These are phyloP conservation scores for Pseudogymnoascus sp. DNA, from an alignment of 2,329 filamentous ascomycete genomes.

Conservation along the genomic window DNA sequence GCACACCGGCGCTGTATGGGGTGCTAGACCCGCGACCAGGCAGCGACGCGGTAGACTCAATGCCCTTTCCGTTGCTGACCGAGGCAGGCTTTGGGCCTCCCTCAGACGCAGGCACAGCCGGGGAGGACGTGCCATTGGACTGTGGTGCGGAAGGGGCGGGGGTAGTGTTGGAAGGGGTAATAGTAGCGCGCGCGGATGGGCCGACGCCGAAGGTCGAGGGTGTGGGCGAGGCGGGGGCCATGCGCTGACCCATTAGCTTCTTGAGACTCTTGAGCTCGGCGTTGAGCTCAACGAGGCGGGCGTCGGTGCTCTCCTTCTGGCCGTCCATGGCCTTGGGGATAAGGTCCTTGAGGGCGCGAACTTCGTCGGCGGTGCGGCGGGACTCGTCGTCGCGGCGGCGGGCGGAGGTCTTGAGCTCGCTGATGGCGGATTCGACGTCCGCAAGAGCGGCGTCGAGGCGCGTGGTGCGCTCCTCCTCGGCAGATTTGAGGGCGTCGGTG, in stretches of 20 bases:
- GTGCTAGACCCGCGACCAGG: conserved; percentile 31
- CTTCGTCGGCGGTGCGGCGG: conserved; percentile 76
- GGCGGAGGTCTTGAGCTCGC: conserved; percentile 72
- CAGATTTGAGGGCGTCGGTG: conserved; percentile 76
- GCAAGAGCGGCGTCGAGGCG: conserved; percentile 71
- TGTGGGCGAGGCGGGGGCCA: conserved; percentile 36
- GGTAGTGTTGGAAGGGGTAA: conserved; percentile 8
- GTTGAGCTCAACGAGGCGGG: conserved; percentile 73
- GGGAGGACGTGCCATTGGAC: conserved; percentile 16
- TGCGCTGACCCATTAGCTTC: conserved; percentile 63
- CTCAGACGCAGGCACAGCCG: conserved; percentile 13
- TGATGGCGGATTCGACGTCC: conserved; percentile 77
- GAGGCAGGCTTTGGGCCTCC: conserved; percentile 24
- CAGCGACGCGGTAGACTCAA: conserved; percentile 27
- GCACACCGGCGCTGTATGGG: conserved; percentile 42
- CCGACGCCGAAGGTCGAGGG: conserved; percentile 20
- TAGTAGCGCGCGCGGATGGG: conserved; percentile 22
- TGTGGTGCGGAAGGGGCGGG: conserved; percentile 7
- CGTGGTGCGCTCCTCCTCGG: conserved; percentile 76
- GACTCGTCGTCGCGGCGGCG: conserved; percentile 80
- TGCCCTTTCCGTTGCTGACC: conserved; percentile 26
- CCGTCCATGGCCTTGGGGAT: conserved; percentile 84
- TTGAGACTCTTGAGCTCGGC: conserved; percentile 87
- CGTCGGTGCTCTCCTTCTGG: conserved; percentile 77
- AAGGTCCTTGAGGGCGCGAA: conserved; percentile 69